Evolutionary conservation across 495 filamentous ascomycete genomes (phyloP).

Genomic region (Xylaria acuta): DNA sequence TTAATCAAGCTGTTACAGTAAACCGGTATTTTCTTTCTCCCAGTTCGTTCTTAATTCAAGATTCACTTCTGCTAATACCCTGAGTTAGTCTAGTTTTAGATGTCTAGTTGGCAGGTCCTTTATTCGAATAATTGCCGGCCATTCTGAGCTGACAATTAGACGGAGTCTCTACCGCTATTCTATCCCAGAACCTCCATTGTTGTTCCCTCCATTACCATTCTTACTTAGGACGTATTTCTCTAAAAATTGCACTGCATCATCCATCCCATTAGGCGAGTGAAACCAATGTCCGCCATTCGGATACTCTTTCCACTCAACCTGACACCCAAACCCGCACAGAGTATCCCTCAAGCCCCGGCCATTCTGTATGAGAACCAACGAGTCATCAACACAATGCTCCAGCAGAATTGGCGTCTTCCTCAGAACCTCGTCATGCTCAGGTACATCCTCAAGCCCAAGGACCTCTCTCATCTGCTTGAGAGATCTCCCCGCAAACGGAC

Average conservation of each 20-base stretch:
- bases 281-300: constrained; percentile 63
- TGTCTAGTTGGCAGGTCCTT: not conserved
- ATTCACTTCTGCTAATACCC: not conserved
- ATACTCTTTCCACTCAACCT: constrained; percentile 60
- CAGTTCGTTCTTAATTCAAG: not conserved
- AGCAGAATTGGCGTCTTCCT: constrained; percentile 55
- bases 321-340: constrained; percentile 47
- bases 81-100: not conserved
- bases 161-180: not conserved
- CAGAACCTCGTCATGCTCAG: constrained; percentile 31
- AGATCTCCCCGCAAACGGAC: constrained; percentile 53
- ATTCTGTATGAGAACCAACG: constrained; percentile 52
- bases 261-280: constrained; percentile 53
- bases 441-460: constrained; percentile 30
- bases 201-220: not conserved
- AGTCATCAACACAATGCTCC: constrained; percentile 61
- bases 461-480: constrained; percentile 38
- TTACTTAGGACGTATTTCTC: constrained; percentile 4
- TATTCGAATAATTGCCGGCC: not conserved
- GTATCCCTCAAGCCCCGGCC: constrained; percentile 50
- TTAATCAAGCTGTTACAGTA: too few relatives aligned
- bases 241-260: constrained; percentile 60
- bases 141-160: not conserved
- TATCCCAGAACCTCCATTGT: not conserved
- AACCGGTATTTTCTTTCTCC: too few relatives aligned